Evolutionary conservation across 2,329 filamentous ascomycete genomes (phyloP).

Genomic region (Lithohypha guttulata): DNA sequence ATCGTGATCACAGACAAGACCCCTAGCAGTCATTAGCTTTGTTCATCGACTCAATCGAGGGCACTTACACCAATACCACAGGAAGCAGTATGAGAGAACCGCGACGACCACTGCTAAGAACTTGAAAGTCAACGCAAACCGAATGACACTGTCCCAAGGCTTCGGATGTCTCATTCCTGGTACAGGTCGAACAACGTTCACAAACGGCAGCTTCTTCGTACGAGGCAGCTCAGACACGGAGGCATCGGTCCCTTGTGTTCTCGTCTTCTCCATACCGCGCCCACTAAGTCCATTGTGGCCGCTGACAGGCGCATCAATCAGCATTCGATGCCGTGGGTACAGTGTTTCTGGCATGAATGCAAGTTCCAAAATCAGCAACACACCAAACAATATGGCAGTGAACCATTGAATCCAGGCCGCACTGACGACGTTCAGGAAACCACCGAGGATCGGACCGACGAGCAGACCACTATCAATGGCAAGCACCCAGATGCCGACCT

Average conservation of each 20-base stretch:
- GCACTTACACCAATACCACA: slow-evolving; percentile 52
- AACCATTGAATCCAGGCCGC: slow-evolving; percentile 46
- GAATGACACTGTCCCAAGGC: slow-evolving; percentile 35
- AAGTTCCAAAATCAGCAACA: slow-evolving; percentile 39
- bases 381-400: slow-evolving; percentile 42
- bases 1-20: slow-evolving; percentile 43
- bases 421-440: slow-evolving; percentile 40
- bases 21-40: too few relatives aligned
- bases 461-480: slow-evolving; percentile 45
- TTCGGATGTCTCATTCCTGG: slow-evolving; percentile 44
- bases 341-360: slow-evolving; percentile 46
- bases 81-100: slow-evolving; percentile 41
- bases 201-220: slow-evolving; percentile 35
- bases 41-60: too few relatives aligned
- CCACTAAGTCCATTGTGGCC: slow-evolving; percentile 7
- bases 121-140: slow-evolving; percentile 39
- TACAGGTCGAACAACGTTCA: slow-evolving; percentile 35
- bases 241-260: slow-evolving; percentile 13
- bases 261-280: slow-evolving; percentile 24
- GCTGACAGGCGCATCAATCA: slow-evolving; percentile 26
- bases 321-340: slow-evolving; percentile 44
- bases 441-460: slow-evolving; percentile 41
- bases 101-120: slow-evolving; percentile 37
- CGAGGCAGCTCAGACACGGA: slow-evolving; percentile 23
- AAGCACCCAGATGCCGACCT: slow-evolving; percentile 47